Conservation (phyloP, 192 early-diverging fungal species). For the Podila verticillata region DNA sequence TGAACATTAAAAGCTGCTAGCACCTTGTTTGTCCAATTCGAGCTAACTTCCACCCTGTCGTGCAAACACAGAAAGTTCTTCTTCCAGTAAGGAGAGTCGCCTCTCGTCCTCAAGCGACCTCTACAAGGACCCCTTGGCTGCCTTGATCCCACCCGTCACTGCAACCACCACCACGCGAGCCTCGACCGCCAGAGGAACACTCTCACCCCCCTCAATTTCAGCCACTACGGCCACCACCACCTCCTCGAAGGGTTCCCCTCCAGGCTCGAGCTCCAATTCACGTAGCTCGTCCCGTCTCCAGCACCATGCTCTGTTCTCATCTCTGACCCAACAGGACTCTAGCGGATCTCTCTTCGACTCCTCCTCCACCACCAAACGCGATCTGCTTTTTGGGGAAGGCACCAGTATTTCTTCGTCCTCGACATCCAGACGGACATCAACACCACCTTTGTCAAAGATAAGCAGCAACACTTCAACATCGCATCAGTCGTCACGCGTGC, state of each 20-base stretch:
- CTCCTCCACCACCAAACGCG: slow-evolving; percentile 27
- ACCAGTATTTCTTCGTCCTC: slow-evolving; percentile 3
- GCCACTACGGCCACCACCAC: not conserved
- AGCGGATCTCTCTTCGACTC: slow-evolving; percentile 32
- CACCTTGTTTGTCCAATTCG: too few species aligned
- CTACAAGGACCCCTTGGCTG: slow-evolving; percentile 44
- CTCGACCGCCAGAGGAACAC: slow-evolving; percentile 25
- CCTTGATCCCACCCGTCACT: slow-evolving; percentile 35
- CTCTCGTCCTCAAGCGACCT: slow-evolving; percentile 31
- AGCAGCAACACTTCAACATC: slow-evolving; percentile 5
- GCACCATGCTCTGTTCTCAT: slow-evolving; percentile 39
- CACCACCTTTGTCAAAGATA: slow-evolving; percentile 24
- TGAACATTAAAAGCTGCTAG: not conserved
- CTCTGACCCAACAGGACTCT: slow-evolving; percentile 16
- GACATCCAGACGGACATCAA: slow-evolving; percentile 24
- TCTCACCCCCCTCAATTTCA: slow-evolving; percentile 23
- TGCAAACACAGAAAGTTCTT: slow-evolving; percentile 14
- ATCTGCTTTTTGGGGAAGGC: slow-evolving; percentile 34
- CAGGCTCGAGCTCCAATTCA: slow-evolving; percentile 23
- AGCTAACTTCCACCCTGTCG: too few species aligned
- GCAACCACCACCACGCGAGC: slow-evolving; percentile 39
- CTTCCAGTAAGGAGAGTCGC: slow-evolving; percentile 25
- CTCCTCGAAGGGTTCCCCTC: slow-evolving; percentile 18
- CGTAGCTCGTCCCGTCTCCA: slow-evolving; percentile 44
- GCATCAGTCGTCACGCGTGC: slow-evolving; percentile 14